Percentiles rank a stretch among this genome's conserved stretches.
phyloP scores from a whole-genome alignment of 148 eudicot species.

The Arbutus unedo region DNA sequence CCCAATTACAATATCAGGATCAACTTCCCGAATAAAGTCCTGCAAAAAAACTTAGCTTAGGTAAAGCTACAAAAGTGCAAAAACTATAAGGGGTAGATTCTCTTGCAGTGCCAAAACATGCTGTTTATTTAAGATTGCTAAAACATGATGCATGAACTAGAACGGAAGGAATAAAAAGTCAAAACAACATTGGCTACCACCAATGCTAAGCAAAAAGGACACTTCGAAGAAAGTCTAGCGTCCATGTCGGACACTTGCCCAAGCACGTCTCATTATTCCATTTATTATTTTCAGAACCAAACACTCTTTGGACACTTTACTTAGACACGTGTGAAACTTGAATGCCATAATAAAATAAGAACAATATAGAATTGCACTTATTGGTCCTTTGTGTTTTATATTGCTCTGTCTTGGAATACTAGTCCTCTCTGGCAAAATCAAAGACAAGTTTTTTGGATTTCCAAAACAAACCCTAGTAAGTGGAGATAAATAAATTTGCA shows the following conservation, averaged over 20 bases:
- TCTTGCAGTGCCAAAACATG: background rate
- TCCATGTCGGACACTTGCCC: too few species aligned
- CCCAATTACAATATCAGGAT: conserved; percentile 97
- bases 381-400: background rate
- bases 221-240: background rate
- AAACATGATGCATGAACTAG: background rate
- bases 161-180: too few species aligned
- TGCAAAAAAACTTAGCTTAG: conserved; percentile 32
- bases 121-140: background rate
- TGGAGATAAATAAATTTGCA: background rate
- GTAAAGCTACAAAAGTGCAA: conserved; percentile 5
- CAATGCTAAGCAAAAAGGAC: background rate
- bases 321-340: background rate
- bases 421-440: background rate
- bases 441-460: background rate
- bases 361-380: background rate
- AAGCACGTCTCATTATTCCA: background rate
- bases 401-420: too few species aligned
- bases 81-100: background rate
- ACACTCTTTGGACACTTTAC: background rate
- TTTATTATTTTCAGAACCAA: background rate
- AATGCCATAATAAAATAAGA: background rate
- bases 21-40: conserved; percentile 91
- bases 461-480: background rate
- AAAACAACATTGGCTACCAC: too few species aligned